Evolutionary conservation across 805 yeast genomes (phyloP).

Genomic region (Lachancea lanzarotensis): DNA sequence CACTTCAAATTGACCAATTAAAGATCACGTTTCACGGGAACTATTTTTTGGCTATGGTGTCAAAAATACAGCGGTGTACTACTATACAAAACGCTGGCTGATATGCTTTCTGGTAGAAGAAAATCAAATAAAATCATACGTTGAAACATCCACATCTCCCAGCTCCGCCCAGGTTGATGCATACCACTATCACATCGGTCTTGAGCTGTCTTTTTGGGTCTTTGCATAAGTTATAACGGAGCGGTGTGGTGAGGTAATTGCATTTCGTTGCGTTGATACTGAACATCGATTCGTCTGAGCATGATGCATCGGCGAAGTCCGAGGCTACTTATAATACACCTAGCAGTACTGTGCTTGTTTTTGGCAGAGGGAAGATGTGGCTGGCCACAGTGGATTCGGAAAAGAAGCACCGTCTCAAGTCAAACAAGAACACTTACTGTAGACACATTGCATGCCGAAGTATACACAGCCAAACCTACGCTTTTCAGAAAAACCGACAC

Average conservation of each 20-base stretch:
- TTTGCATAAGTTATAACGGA: neutral
- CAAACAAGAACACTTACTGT: neutral
- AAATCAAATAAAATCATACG: neutral
- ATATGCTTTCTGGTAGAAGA: neutral
- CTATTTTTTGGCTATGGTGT: neutral
- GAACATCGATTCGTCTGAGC: neutral
- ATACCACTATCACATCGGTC: neutral
- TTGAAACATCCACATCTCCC: neutral
- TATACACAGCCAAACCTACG: slow-evolving; percentile 6
- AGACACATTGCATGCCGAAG: slow-evolving; percentile 1
- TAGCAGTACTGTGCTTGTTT: neutral
- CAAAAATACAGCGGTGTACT: too few relatives aligned
- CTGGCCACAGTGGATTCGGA: slow-evolving; percentile 2
- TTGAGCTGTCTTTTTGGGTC: neutral
- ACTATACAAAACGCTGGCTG: neutral
- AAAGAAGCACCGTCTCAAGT: neutral
- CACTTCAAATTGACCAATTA: too few relatives aligned
- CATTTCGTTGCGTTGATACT: neutral
- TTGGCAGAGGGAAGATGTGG: neutral
- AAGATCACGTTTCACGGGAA: neutral
- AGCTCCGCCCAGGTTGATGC: neutral
- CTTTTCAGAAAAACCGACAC: slow-evolving; percentile 1
- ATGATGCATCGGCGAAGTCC: slow-evolving; percentile 6
- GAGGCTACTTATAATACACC: neutral
- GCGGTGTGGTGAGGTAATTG: neutral